Evolutionary conservation across 768 basidiomycete species (phyloP).

Genomic region (Imleria badia): DNA sequence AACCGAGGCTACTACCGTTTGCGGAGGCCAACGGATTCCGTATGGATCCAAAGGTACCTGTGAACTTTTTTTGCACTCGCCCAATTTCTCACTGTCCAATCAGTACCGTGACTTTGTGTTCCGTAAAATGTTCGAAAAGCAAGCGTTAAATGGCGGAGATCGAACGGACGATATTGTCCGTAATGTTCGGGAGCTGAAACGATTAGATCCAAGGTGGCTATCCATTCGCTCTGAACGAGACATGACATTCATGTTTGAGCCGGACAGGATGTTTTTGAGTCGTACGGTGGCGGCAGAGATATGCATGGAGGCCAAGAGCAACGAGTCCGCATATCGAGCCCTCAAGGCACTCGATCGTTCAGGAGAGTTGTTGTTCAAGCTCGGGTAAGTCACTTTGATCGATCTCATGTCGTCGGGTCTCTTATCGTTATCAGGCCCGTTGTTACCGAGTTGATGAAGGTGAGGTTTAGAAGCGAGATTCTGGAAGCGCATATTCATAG

Average conservation of each 20-base stretch:
- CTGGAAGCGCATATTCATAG: conserved; percentile 1
- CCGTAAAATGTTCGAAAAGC: conserved; percentile 79
- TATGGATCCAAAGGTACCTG: conserved; percentile 70
- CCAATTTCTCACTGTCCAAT: conserved; percentile 12
- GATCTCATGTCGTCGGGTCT: background rate
- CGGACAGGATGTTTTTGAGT: conserved; percentile 71
- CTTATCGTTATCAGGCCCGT: conserved; percentile 34
- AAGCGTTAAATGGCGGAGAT: conserved; percentile 45
- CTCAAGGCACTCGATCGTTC: conserved; percentile 65
- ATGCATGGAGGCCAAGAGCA: conserved; percentile 76
- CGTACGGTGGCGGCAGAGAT: conserved; percentile 82
- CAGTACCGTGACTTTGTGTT: conserved; percentile 87
- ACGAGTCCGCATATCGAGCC: conserved; percentile 67
- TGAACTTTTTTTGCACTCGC: conserved; percentile 1
- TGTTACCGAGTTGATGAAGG: conserved; percentile 69
- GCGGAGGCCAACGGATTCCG: conserved; percentile 72
- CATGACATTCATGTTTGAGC: conserved; percentile 3
- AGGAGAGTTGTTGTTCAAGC: conserved; percentile 65
- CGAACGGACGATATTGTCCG: conserved; percentile 61
- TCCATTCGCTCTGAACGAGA: background rate
- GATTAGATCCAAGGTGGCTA: conserved; percentile 64
- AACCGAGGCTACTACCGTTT: conserved; percentile 70
- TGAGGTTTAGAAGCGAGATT: conserved; percentile 23
- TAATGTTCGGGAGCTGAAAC: conserved; percentile 71
- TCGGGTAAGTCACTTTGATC: conserved; percentile 46